Percentiles rank a stretch among this genome's conserved stretches.
phyloP scores from a whole-genome alignment of 441 rosid species.

The Bocquillonia castaneifolia region DNA sequence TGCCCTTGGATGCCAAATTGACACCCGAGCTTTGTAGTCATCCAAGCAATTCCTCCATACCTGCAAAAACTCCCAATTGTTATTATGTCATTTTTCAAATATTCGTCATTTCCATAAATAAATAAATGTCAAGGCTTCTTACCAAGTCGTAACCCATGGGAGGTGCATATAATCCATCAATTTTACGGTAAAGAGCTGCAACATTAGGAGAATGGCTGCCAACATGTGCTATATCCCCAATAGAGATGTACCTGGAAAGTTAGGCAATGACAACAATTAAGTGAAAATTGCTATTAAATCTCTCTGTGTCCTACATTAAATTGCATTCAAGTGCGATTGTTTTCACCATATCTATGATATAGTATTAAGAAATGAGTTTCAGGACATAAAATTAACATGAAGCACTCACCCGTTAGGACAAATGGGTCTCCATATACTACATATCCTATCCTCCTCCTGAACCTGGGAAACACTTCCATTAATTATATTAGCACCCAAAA shows the following conservation, averaged over 20 bases:
- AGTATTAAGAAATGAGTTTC: too few relatives aligned
- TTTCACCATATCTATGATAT: too few relatives aligned
- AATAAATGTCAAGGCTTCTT: slow-evolving; percentile 37
- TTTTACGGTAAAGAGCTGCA: slow-evolving; percentile 73
- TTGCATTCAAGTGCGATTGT: too few relatives aligned
- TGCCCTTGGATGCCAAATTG: slow-evolving; percentile 94
- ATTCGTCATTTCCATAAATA: too few relatives aligned
- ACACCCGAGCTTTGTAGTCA: slow-evolving; percentile 62
- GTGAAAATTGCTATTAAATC: too few relatives aligned
- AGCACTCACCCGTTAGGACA: slow-evolving; percentile 79
- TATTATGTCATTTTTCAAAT: neutral
- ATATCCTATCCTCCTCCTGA: slow-evolving; percentile 51
- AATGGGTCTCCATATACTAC: slow-evolving; percentile 90
- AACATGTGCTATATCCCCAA: slow-evolving; percentile 84
- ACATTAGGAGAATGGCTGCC: slow-evolving; percentile 88
- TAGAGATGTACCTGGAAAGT: slow-evolving; percentile 61
- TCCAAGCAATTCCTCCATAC: slow-evolving; percentile 94
- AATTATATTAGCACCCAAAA: too few relatives aligned
- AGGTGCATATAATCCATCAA: slow-evolving; percentile 46
- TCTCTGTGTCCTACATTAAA: too few relatives aligned
- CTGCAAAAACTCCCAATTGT: slow-evolving; percentile 33
- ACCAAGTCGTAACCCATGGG: slow-evolving; percentile 95
- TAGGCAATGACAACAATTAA: too few relatives aligned
- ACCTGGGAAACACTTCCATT: slow-evolving; percentile 41
- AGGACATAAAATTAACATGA: neutral